phyloP scores from a whole-genome alignment of 805 yeast genomes.

The Saccharomycopsis fodiens region DNA sequence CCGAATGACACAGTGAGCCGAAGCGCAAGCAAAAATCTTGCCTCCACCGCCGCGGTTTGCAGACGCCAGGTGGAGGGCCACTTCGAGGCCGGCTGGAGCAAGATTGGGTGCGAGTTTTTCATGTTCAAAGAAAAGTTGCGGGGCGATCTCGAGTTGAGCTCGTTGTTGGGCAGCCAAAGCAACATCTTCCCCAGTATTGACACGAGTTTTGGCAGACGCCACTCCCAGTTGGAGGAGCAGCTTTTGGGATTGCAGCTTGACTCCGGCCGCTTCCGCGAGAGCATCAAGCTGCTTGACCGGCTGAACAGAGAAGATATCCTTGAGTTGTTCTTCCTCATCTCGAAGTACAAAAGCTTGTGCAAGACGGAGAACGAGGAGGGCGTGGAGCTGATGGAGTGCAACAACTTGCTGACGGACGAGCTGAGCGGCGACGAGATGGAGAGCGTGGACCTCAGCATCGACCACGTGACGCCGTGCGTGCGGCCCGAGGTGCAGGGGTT shows the following conservation, averaged over 20 bases:
- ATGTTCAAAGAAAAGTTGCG: conserved; percentile 10
- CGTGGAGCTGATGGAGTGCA: background rate
- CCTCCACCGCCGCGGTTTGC: background rate
- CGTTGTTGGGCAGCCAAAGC: background rate
- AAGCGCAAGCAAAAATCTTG: background rate
- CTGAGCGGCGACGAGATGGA: conserved; percentile 13
- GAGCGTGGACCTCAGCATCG: conserved; percentile 9
- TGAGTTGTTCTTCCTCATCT: conserved; percentile 14
- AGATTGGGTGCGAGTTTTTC: conserved; percentile 5
- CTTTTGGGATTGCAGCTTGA: conserved; percentile 9
- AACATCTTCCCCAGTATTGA: conserved; percentile 1
- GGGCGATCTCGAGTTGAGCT: background rate
- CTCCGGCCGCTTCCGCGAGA: conserved; percentile 16
- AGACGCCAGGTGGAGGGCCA: conserved; percentile 10
- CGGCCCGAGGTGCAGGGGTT: conserved; percentile 6
- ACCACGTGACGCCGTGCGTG: background rate
- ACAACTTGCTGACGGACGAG: conserved; percentile 3
- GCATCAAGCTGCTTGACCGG: conserved; percentile 19
- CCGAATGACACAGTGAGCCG: conserved; percentile 19
- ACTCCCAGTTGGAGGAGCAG: conserved; percentile 12
- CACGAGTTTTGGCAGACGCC: conserved; percentile 4
- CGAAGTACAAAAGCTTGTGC: conserved; percentile 19
- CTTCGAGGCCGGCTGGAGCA: conserved; percentile 15
- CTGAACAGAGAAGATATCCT: conserved; percentile 16
- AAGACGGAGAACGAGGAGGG: conserved; percentile 1